A percentile compares a stretch with the other conserved stretches of the same genome.
Conservation (phyloP, 2,329 filamentous ascomycete genomes). For the Stemphylium vesicarium region DNA sequence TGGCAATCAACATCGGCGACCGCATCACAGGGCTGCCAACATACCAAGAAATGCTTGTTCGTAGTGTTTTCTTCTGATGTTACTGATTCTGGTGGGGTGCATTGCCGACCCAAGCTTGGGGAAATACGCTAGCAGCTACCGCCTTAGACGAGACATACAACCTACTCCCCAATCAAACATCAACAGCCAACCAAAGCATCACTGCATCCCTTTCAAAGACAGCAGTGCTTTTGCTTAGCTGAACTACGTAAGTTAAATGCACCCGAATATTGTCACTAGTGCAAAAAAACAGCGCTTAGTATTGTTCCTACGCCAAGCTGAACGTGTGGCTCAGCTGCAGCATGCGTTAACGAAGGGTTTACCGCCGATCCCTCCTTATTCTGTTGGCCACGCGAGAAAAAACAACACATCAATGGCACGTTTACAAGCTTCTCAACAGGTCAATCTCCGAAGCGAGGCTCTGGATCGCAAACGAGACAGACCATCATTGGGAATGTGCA, state of each 20-base stretch:
- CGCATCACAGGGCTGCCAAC: neutral
- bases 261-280: neutral
- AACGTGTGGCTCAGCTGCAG: neutral
- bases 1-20: neutral
- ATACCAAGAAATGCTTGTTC: conserved; percentile 3
- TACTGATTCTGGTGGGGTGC: neutral
- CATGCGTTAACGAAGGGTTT: neutral
- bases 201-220: neutral
- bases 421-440: neutral
- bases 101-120: conserved; percentile 3
- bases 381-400: neutral
- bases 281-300: neutral
- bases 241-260: neutral
- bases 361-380: conserved; percentile 4
- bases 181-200: neutral
- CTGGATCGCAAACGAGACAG: neutral
- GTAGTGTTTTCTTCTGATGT: neutral
- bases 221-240: neutral
- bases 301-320: neutral
- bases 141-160: neutral
- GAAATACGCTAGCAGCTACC: neutral
- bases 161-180: neutral
- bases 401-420: neutral
- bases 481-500: conserved; percentile 3
- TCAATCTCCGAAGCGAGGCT: neutral